Evolutionary conservation across 768 basidiomycete genomes (phyloP).

Genomic region (Cystofilobasidium macerans): DNA sequence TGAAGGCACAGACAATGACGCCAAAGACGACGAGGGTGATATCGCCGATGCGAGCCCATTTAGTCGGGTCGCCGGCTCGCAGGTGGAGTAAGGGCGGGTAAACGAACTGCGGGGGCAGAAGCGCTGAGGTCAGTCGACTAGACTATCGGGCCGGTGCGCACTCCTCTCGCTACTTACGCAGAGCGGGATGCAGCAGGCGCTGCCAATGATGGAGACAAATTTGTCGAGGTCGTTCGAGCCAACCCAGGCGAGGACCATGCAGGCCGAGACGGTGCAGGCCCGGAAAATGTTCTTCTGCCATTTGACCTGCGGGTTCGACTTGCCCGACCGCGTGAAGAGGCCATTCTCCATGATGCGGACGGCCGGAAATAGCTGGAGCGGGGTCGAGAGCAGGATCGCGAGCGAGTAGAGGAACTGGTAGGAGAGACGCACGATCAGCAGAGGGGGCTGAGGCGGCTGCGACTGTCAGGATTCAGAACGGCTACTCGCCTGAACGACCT

Average conservation of each 20-base stretch:
- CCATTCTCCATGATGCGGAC: constrained; percentile 95
- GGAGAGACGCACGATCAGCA: not conserved
- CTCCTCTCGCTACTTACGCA: too few species aligned
- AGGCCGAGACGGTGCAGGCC: constrained; percentile 50
- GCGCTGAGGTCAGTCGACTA: too few species aligned
- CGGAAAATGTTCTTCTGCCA: constrained; percentile 81
- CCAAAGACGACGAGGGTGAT: constrained; percentile 68
- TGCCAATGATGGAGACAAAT: constrained; percentile 81
- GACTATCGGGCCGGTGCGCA: too few species aligned
- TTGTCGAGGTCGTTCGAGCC: constrained; percentile 88
- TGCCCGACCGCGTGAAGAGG: constrained; percentile 72
- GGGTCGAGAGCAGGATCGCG: constrained; percentile 78
- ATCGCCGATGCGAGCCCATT: constrained; percentile 55
- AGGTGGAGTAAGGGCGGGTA: constrained; percentile 26
- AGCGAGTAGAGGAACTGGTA: constrained; percentile 66
- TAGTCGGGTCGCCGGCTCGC: constrained; percentile 34
- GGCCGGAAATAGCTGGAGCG: constrained; percentile 94
- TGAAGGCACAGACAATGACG: constrained; percentile 58
- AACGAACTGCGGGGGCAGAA: too few species aligned
- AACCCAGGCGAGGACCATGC: constrained; percentile 56
- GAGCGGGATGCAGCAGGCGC: constrained; percentile 27
- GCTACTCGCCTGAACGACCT: constrained; percentile 49
- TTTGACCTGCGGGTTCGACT: constrained; percentile 64
- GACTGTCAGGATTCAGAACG: not conserved
- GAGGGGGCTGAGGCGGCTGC: not conserved